A percentile compares a stretch with the other conserved stretches of the same genome.
Conservation (phyloP, 78 protist species). For the Dictyostelium brefeldianum region DNA sequence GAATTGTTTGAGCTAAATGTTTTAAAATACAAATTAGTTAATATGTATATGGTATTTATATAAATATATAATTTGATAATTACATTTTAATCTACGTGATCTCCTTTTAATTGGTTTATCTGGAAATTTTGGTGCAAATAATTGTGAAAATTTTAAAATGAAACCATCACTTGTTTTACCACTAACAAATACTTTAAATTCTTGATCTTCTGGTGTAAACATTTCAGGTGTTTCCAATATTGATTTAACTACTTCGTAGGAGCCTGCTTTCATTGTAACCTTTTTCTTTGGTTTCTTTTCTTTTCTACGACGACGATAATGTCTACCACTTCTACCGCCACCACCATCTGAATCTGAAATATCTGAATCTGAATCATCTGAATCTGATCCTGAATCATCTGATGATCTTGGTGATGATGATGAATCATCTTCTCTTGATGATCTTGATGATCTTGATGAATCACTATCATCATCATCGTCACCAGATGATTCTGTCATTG, state of each 20-base stretch:
- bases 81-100: background rate
- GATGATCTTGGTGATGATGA: background rate
- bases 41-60: too few relatives aligned
- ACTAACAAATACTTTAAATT: constrained; percentile 43
- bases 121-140: constrained; percentile 63
- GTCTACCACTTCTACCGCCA: background rate
- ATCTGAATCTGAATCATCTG: background rate
- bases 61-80: background rate
- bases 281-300: constrained; percentile 17
- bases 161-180: constrained; percentile 35
- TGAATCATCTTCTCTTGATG: background rate
- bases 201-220: constrained; percentile 24
- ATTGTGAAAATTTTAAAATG: constrained; percentile 56
- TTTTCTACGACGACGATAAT: constrained; percentile 3
- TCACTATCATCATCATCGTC: background rate
- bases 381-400: background rate
- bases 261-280: constrained; percentile 20
- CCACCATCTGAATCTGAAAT: background rate
- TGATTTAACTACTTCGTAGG: constrained; percentile 7
- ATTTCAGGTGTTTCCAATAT: constrained; percentile 21
- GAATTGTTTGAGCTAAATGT: background rate
- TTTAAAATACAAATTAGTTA: too few relatives aligned
- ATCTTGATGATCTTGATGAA: background rate
- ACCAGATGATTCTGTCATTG: background rate
- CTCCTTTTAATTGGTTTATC: constrained; percentile 2